These are phyloP conservation scores for Entoloma clypeatum DNA, from an alignment of 1,284 basidiomycete species.

Conservation along the genomic window DNA sequence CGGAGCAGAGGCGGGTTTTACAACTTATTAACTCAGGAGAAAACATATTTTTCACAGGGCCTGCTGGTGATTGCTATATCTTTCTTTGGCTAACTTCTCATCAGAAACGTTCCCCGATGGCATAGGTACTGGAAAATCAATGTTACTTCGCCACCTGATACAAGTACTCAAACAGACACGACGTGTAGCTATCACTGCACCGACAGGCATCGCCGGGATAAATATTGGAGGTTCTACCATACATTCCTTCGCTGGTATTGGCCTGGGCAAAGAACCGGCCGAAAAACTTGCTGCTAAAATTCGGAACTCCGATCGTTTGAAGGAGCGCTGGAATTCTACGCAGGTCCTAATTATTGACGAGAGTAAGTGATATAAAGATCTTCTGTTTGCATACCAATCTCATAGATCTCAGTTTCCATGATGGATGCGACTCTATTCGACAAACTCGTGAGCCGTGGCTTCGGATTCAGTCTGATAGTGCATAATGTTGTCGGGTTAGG, in stretches of 20 bases:
- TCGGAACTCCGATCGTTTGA: constrained; percentile 38
- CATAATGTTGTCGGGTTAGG: constrained; percentile 20
- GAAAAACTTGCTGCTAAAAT: constrained; percentile 57
- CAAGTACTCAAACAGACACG: constrained; percentile 46
- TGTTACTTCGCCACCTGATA: constrained; percentile 82
- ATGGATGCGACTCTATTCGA: constrained; percentile 82
- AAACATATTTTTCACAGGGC: constrained; percentile 73
- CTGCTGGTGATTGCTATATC: constrained; percentile 50
- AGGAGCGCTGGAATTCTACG: constrained; percentile 67
- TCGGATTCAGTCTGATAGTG: not conserved
- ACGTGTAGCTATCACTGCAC: constrained; percentile 80
- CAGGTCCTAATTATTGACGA: constrained; percentile 85
- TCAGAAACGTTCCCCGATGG: not conserved
- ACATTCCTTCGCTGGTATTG: constrained; percentile 85
- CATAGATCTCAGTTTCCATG: constrained; percentile 73
- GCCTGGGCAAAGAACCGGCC: constrained; percentile 63
- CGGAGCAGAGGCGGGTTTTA: constrained; percentile 27
- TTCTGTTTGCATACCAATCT: constrained; percentile 1
- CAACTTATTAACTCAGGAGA: constrained; percentile 25
- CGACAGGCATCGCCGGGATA: constrained; percentile 85
- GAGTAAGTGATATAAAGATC: constrained; percentile 41
- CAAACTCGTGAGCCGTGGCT: constrained; percentile 52
- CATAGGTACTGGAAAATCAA: constrained; percentile 89
- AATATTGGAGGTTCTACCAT: constrained; percentile 87
- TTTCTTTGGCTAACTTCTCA: not conserved